Evolutionary conservation across 176 grass and related monocot species (phyloP).

Genomic region (Tillandsia fasciculata): DNA sequence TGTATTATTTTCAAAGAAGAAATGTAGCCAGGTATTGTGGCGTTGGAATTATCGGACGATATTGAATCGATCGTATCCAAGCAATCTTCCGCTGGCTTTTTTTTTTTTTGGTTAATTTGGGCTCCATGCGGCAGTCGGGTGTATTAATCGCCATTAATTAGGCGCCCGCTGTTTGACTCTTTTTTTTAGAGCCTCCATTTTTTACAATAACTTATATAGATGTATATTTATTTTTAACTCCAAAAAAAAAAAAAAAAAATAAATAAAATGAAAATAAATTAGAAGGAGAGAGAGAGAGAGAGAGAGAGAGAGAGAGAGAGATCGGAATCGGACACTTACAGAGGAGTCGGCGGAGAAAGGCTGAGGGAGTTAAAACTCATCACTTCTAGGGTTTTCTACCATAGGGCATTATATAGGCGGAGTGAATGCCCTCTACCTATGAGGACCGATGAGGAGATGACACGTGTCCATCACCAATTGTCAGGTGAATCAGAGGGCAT

Average conservation of each 20-base stretch:
- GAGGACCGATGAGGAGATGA: no score
- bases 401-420: no score
- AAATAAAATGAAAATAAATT: neutral
- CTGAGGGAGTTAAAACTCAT: no score
- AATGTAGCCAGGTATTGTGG: slow-evolving; percentile 36
- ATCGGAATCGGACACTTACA: no score
- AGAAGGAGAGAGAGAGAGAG: no score
- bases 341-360: no score
- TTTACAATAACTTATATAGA: neutral
- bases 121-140: slow-evolving; percentile 45
- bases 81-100: slow-evolving; percentile 32
- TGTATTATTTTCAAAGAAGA: no score
- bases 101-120: slow-evolving; percentile 7
- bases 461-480: no score
- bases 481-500: no score
- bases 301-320: no score
- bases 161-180: slow-evolving; percentile 41
- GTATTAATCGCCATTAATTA: slow-evolving; percentile 21
- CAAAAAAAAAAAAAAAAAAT: neutral
- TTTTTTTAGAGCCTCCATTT: slow-evolving; percentile 12
- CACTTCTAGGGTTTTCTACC: no score
- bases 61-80: slow-evolving; percentile 3
- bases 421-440: no score
- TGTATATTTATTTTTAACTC: neutral
- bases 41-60: slow-evolving; percentile 28